Evolutionary conservation across 2,329 filamentous ascomycete genomes (phyloP).

Genomic region (Scleromitrula shiraiana): DNA sequence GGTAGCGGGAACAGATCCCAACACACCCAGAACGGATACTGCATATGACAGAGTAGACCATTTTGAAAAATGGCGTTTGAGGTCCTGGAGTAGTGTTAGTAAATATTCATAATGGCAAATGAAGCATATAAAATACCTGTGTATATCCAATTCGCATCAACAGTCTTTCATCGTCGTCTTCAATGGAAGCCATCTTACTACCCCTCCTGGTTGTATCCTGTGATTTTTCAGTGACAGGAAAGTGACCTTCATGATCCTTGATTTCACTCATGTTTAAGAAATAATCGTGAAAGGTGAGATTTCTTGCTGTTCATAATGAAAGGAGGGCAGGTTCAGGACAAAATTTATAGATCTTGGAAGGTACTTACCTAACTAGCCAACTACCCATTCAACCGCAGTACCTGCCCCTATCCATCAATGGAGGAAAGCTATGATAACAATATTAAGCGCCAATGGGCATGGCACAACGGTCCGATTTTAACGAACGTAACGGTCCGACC

Average conservation of each 20-base stretch:
- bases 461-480: no score
- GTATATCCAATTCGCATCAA: conserved; percentile 55
- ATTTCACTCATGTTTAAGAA: no score
- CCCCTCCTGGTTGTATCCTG: neutral
- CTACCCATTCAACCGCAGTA: neutral
- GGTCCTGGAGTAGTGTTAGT: conserved; percentile 37
- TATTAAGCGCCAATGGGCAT: no score
- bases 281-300: no score
- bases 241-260: neutral
- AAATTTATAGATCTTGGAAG: neutral
- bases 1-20: conserved; percentile 58
- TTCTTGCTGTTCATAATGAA: neutral
- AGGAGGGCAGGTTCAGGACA: no score
- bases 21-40: conserved; percentile 55
- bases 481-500: no score
- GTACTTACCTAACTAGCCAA: neutral
- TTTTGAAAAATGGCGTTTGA: conserved; percentile 55
- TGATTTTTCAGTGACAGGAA: neutral
- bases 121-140: conserved; percentile 38
- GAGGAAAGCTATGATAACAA: no score
- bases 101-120: neutral
- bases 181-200: conserved; percentile 39
- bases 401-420: no score
- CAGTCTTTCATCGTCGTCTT: conserved; percentile 51
- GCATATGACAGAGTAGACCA: conserved; percentile 61